Evolutionary conservation across 208 protist genomes (phyloP).

Genomic region (Leishmania arabica): DNA sequence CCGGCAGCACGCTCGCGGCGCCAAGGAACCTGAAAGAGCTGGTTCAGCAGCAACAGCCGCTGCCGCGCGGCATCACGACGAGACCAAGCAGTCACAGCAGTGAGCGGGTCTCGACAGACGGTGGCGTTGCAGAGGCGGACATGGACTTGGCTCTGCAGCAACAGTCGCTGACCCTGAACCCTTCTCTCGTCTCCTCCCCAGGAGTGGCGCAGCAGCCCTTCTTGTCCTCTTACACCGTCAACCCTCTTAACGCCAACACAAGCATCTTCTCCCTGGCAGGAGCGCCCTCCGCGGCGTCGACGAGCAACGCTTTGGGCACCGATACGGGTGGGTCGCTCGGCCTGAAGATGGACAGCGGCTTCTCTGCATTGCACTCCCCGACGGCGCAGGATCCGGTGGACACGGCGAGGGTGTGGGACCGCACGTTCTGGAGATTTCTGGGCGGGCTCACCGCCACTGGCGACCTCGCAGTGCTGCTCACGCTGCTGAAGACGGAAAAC

Average conservation of each 20-base stretch:
- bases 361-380: conserved; percentile 5
- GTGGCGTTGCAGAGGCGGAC: neutral
- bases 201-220: neutral
- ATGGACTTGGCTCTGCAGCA: conserved; percentile 8
- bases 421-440: conserved; percentile 48
- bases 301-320: conserved; percentile 1
- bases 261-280: conserved; percentile 7
- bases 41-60: conserved; percentile 2
- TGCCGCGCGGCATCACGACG: conserved; percentile 4
- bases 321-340: conserved; percentile 11
- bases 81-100: conserved; percentile 1
- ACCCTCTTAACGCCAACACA: neutral
- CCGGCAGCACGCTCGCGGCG: neutral
- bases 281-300: neutral
- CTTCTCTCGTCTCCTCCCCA: neutral
- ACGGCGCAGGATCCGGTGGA: conserved; percentile 26
- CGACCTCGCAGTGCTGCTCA: conserved; percentile 37
- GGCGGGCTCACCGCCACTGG: conserved; percentile 33
- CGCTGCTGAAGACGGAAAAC: conserved; percentile 20
- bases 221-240: neutral
- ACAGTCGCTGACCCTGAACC: neutral
- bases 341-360: neutral
- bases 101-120: conserved; percentile 3
- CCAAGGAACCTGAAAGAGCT: conserved; percentile 11
- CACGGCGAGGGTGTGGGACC: conserved; percentile 39